Evolutionary conservation across 192 early-diverging fungal genomes (phyloP), one percentile per base, ranked within the genome.

Genomic region (Gonapodya sp.): DNA sequence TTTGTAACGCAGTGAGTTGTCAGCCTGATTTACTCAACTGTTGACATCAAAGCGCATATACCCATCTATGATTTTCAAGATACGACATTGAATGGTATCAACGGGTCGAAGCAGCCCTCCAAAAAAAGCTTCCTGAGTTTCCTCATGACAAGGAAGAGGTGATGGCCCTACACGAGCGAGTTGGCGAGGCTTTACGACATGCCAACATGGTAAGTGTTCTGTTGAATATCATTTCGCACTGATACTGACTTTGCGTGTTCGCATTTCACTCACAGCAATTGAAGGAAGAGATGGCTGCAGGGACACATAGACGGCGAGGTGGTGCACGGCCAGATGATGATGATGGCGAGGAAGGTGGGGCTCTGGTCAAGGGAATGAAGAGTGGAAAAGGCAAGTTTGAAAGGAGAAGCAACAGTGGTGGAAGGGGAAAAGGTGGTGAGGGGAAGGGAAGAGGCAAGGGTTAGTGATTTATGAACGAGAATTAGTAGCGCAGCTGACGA

Each of bases 21-120:
- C 8, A n/a, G 31, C 1, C 24, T 73, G 14, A 18, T 0, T 18
- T 32, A 8, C 34, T 80, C 33, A 14, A 18, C n/a, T 18, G 72
- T n/a, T 18, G 18, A 18, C 72, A 73, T 18, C 72, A n/a, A 73
- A n/a, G 18, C 72, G n/a, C 72, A 73, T n/a, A 73, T 73, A 18
- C 72, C n/a, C 18, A 73, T 73, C n/a, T 73, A 73, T 18, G 72
- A 92, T 95, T 85, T 8, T 64, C 46, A 8, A 64, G 46, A 24
- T 98, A 98, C 82, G 97, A 98, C 84, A 92, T 98, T 30, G 97
- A 98, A 85, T 88, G 95, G 79, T 93, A 94, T 84, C 95, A 97
- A 85, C 89, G 96, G 36, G 95, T 98, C 74, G 97, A 98, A 85
- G 92, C 95, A 77, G 94, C 94, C 35, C 86, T 99, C 80, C 89